Percentiles rank a stretch among this genome's conserved stretches.
phyloP scores from a whole-genome alignment of 306 rosid species.

The Gillenia trifoliata region DNA sequence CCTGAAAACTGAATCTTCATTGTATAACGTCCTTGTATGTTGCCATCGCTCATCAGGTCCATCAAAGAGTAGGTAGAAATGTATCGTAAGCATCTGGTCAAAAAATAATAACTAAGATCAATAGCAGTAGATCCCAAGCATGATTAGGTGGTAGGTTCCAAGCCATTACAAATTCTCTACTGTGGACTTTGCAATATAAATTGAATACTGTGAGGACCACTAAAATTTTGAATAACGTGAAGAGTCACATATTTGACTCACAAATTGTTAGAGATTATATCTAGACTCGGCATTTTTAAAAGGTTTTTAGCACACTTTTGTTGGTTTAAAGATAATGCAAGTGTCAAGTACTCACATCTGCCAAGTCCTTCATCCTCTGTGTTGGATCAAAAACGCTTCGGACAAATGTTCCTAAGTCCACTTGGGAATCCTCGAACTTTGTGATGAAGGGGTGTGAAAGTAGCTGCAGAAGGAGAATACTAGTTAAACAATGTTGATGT shows the following conservation, averaged over 20 bases:
- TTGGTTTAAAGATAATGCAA: constrained; percentile 1
- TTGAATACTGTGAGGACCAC: not conserved
- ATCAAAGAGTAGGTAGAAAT: constrained; percentile 80
- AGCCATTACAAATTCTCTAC: not conserved
- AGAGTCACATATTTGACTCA: too few species aligned
- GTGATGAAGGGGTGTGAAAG: constrained; percentile 80
- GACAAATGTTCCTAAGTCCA: constrained; percentile 76
- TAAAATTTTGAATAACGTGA: too few species aligned
- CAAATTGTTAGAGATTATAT: not conserved
- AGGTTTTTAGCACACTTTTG: not conserved
- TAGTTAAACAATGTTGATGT: constrained; percentile 20
- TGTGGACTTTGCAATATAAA: not conserved
- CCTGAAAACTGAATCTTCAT: constrained; percentile 76
- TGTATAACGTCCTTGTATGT: constrained; percentile 58
- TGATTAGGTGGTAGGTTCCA: not conserved
- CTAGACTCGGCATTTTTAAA: not conserved
- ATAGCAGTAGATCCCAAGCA: constrained; percentile 7
- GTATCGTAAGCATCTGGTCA: constrained; percentile 86
- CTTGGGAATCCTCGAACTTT: constrained; percentile 46
- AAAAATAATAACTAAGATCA: not conserved
- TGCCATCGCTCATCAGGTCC: constrained; percentile 87
- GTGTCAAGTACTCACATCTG: constrained; percentile 63
- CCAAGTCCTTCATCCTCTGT: constrained; percentile 92
- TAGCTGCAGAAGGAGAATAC: constrained; percentile 53
- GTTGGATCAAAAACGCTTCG: constrained; percentile 85